phyloP scores from a whole-genome alignment of 2,329 filamentous ascomycete genomes.

The Aspergillus ustus region DNA sequence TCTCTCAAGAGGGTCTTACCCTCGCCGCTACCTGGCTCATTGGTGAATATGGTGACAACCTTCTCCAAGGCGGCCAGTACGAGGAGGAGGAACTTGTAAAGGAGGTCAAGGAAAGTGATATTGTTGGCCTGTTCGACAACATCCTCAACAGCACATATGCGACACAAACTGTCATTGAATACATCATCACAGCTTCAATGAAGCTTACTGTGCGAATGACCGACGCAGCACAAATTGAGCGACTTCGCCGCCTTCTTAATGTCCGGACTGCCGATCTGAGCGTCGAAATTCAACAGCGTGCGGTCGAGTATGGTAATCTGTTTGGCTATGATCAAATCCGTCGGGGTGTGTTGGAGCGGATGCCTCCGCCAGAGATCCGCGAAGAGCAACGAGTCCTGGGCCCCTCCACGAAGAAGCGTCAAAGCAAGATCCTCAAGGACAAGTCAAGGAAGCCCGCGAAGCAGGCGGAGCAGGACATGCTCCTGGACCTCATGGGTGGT shows the following conservation, averaged over 20 bases:
- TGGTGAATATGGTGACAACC: conserved; percentile 90
- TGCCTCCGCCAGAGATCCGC: conserved; percentile 96
- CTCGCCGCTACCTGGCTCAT: conserved; percentile 96
- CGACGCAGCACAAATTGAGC: conserved; percentile 83
- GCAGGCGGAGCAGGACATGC: conserved; percentile 85
- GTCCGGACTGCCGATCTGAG: conserved; percentile 84
- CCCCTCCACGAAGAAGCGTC: conserved; percentile 72
- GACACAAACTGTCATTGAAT: conserved; percentile 88
- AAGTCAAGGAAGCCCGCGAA: conserved; percentile 77
- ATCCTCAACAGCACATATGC: conserved; percentile 95
- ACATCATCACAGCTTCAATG: conserved; percentile 92
- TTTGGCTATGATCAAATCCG: conserved; percentile 88
- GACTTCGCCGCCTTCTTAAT: conserved; percentile 77
- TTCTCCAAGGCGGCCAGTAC: conserved; percentile 87
- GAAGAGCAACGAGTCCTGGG: conserved; percentile 92
- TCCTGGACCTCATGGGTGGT: conserved; percentile 91
- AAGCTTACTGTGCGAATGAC: conserved; percentile 89
- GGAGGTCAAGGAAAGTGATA: conserved; percentile 82
- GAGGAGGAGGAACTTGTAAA: conserved; percentile 90
- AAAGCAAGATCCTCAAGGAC: conserved; percentile 67
- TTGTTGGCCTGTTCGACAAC: conserved; percentile 88
- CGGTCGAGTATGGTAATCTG: conserved; percentile 94
- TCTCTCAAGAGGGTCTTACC: conserved; percentile 94
- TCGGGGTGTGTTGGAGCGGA: conserved; percentile 90
- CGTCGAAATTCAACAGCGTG: conserved; percentile 93